These are phyloP conservation scores for Moniliophthora roreri DNA, from an alignment of 1,284 basidiomycete genomes.

Conservation along the genomic window DNA sequence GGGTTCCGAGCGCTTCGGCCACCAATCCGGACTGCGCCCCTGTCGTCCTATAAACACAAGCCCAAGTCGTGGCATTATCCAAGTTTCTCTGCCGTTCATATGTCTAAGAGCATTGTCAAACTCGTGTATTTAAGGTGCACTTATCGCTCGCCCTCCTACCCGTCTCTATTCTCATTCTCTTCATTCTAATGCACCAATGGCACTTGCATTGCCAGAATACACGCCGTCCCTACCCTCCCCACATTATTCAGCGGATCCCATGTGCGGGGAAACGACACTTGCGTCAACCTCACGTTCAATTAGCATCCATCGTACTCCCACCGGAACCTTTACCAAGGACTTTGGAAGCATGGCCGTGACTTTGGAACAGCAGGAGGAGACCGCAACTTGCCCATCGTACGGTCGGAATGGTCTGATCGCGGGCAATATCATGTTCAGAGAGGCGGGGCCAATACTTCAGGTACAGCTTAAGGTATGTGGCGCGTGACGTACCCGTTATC, in stretches of 20 bases:
- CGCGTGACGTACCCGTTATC: not conserved
- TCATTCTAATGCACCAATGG: too few species aligned
- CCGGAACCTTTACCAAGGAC: slow-evolving; percentile 9
- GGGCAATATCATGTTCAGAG: slow-evolving; percentile 7
- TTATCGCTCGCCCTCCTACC: too few species aligned
- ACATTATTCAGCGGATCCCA: slow-evolving; percentile 3
- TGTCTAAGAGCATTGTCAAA: too few species aligned
- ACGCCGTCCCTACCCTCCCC: slow-evolving; percentile 7
- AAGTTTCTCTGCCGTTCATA: too few species aligned
- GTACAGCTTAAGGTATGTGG: slow-evolving; percentile 10
- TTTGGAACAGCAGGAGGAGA: slow-evolving; percentile 10
- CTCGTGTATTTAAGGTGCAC: too few species aligned
- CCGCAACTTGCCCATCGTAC: slow-evolving; percentile 7
- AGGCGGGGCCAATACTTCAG: not conserved
- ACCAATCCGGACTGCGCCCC: too few species aligned
- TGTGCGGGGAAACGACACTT: slow-evolving; percentile 7
- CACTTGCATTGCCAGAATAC: not conserved
- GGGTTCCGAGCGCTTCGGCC: too few species aligned
- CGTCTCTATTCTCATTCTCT: too few species aligned
- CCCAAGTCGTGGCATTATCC: too few species aligned
- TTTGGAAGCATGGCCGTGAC: slow-evolving; percentile 3
- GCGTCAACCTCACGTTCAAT: slow-evolving; percentile 4
- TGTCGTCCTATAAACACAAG: too few species aligned
- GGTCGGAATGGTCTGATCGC: slow-evolving; percentile 7
- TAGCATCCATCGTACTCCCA: slow-evolving; percentile 1